Percentiles rank a stretch among this genome's conserved stretches.
Evolutionary conservation across 2,329 filamentous ascomycete genomes (phyloP).

Genomic region (Reticulascus tulasneorum): DNA sequence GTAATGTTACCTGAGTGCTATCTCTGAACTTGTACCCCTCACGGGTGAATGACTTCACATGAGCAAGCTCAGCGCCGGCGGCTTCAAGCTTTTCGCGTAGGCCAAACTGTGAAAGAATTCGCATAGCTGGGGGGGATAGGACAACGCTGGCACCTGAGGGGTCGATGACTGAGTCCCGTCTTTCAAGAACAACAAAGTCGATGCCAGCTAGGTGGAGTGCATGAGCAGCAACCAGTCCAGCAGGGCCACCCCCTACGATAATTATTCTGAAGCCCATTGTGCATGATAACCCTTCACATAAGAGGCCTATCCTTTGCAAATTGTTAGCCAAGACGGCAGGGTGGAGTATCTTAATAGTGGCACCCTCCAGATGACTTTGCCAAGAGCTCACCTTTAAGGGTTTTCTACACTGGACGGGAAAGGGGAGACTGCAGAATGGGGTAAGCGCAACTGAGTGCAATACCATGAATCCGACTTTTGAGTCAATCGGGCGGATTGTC

Average conservation of each 20-base stretch:
- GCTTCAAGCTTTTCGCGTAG: conserved; percentile 12
- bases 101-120: conserved; percentile 27
- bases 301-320: no score
- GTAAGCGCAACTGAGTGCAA: no score
- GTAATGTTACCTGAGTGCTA: background rate
- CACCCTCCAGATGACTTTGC: no score
- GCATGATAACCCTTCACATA: no score
- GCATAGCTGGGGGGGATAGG: conserved; percentile 20
- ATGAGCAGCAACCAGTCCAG: conserved; percentile 24
- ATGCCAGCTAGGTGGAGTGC: conserved; percentile 26
- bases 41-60: background rate
- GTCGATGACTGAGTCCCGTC: conserved; percentile 18
- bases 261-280: conserved; percentile 20
- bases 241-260: conserved; percentile 26
- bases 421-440: no score
- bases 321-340: no score
- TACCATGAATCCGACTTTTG: no score
- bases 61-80: conserved; percentile 1
- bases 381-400: no score
- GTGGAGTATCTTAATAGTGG: no score
- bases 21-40: conserved; percentile 6
- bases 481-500: no score
- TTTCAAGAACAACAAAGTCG: conserved; percentile 29
- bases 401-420: no score
- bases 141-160: conserved; percentile 24